Percentiles rank a stretch among this genome's conserved stretches.
Conservation (phyloP, 306 rosid species). For the Neltuma alba region DNA sequence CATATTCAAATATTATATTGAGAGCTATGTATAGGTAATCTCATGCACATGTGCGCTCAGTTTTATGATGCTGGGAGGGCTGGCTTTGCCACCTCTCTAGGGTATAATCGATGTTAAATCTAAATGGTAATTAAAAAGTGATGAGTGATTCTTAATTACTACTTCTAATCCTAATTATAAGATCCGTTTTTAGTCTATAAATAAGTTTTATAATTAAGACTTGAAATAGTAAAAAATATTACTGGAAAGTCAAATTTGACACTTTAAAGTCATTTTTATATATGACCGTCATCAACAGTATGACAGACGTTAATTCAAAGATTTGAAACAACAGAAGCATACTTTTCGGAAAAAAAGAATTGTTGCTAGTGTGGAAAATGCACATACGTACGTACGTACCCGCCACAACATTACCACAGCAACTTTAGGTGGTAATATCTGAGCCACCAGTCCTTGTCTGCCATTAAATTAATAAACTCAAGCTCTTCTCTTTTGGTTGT, state of each 20-base stretch:
- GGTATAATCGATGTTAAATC: too few species aligned
- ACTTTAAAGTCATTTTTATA: not conserved
- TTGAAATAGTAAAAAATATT: too few species aligned
- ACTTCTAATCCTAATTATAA: too few species aligned
- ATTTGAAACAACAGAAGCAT: not conserved
- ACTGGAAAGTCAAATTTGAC: not conserved
- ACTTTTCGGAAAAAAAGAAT: not conserved
- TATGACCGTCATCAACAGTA: not conserved
- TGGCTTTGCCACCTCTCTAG: not conserved
- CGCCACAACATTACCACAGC: slow-evolving; percentile 16
- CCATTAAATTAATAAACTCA: slow-evolving; percentile 1
- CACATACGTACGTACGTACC: not conserved
- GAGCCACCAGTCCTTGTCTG: slow-evolving; percentile 28
- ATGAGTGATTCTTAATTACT: too few species aligned
- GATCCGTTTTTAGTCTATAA: too few species aligned
- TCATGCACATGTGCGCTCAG: not conserved
- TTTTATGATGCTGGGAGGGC: not conserved
- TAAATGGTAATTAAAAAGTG: too few species aligned
- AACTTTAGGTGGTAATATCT: slow-evolving; percentile 32
- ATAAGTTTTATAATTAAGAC: too few species aligned
- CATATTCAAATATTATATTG: too few species aligned
- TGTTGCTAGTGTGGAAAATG: not conserved
- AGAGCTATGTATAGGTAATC: not conserved
- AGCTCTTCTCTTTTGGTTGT: not conserved
- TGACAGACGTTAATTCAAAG: not conserved